Evolutionary conservation across 495 filamentous ascomycete species (phyloP), one percentile per base, ranked within the genome.

Genomic region (Penicillium angulare): DNA sequence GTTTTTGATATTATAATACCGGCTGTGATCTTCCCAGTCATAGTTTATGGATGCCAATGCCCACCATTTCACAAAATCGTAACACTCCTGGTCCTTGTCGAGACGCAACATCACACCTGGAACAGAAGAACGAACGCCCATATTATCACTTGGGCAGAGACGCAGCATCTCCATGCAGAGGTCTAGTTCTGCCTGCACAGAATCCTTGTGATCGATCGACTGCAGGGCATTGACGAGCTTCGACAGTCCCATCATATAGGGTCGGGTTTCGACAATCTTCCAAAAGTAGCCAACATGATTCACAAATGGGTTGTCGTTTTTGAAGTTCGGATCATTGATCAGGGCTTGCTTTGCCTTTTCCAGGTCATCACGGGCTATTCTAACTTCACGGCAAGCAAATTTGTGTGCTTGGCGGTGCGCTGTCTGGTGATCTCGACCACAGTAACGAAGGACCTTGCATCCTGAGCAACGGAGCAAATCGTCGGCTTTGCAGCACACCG

Each of bases 61-160:
- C 61, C 64, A 80, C 74, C 72, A 81, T 53, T 78, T 80, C 20
- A 74, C 47, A 47, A 81, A 81, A 45, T 81, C 76, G 51, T 83
- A 84, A 63, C 68, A 76, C 42, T 81, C 73, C 47, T 82, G 77
- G 31, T 82, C 77, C 47, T 60, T 65, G 16, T 68, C 63, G 38
- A 81, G 61, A 13, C 79, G 70, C n/a, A 82, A 33, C 35, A 71
- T 64, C 38, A 77, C 32, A 0, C 57, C 59, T 6, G 79, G 80
- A 4, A 77, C 43, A 6, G 70, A 5, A 13, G 55, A 17, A 3
- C 77, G 69, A 3, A 71, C 38, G 3, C 72, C 73, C 59, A 80
- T 64, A 50, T 77, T 76, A 46, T 82, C 77, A 31, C 57, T n/a
- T 0, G 67, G 63, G 47, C 69, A 64, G 7, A 79, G 53, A 3